Evolutionary conservation across 495 filamentous ascomycete genomes (phyloP).

Genomic region (Entonaema liquescens): DNA sequence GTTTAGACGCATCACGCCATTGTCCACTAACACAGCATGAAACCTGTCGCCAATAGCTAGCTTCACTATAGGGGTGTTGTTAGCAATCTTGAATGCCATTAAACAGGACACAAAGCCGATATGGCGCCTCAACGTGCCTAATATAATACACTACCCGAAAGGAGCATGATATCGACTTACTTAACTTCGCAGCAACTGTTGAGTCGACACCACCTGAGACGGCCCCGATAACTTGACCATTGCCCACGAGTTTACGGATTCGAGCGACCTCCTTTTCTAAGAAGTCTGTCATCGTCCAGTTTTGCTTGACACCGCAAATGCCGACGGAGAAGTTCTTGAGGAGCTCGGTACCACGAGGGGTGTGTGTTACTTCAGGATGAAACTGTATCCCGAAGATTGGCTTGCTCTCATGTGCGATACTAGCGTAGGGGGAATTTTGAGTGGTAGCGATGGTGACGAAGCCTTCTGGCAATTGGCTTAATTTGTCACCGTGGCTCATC

Average conservation of each 20-base stretch:
- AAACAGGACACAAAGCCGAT: not conserved
- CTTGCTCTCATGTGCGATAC: slow-evolving; percentile 77
- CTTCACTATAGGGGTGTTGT: slow-evolving; percentile 41
- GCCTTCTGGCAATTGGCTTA: slow-evolving; percentile 71
- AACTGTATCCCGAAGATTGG: slow-evolving; percentile 82
- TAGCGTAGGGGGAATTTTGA: slow-evolving; percentile 78
- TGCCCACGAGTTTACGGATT: slow-evolving; percentile 81
- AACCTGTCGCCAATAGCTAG: slow-evolving; percentile 87
- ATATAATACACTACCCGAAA: not conserved
- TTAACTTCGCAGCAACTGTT: slow-evolving; percentile 79
- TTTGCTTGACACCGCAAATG: slow-evolving; percentile 75
- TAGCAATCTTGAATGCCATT: slow-evolving; percentile 1
- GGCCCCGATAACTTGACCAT: slow-evolving; percentile 83
- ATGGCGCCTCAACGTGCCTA: not conserved
- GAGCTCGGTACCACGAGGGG: slow-evolving; percentile 67
- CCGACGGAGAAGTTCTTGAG: slow-evolving; percentile 82
- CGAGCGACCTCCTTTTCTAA: slow-evolving; percentile 77
- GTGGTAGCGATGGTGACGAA: slow-evolving; percentile 80
- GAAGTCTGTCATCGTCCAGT: slow-evolving; percentile 88
- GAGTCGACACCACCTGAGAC: slow-evolving; percentile 88
- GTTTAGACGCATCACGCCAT: slow-evolving; percentile 79
- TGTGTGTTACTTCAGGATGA: slow-evolving; percentile 86
- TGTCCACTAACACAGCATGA: slow-evolving; percentile 88
- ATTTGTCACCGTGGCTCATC: slow-evolving; percentile 92
- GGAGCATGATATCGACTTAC: not conserved